Percentiles rank a stretch among this genome's conserved stretches.
Conservation (phyloP, 345 rosid genomes). For the Corchorus olitorius region DNA sequence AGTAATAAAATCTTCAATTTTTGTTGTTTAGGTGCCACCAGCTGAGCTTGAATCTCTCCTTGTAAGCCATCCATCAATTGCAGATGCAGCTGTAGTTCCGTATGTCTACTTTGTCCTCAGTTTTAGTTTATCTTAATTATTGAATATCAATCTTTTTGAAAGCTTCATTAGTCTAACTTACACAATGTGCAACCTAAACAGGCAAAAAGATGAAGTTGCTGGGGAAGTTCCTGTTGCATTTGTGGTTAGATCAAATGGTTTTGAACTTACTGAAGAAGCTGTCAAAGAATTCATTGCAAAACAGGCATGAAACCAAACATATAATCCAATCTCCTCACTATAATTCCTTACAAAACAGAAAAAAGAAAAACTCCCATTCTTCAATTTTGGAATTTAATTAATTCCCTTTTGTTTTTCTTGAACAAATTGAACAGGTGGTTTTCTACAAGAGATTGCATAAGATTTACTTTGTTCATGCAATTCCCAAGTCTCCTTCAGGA, state of each 20-base stretch:
- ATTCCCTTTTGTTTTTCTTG: not conserved
- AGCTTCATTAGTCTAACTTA: not conserved
- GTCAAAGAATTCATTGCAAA: constrained; percentile 73
- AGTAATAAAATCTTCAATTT: not conserved
- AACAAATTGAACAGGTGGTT: constrained; percentile 54
- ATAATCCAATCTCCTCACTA: not conserved
- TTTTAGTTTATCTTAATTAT: not conserved
- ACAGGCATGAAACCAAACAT: constrained; percentile 47
- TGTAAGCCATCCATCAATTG: constrained; percentile 62
- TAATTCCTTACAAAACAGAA: not conserved
- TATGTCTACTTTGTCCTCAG: constrained; percentile 32
- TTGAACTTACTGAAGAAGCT: constrained; percentile 59
- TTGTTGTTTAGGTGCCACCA: constrained; percentile 67
- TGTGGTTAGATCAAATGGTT: constrained; percentile 68
- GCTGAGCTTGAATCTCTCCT: constrained; percentile 93
- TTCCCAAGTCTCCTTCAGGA: constrained; percentile 90
- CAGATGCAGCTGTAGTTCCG: constrained; percentile 95
- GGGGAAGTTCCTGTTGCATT: constrained; percentile 96
- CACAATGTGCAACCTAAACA: constrained; percentile 12
- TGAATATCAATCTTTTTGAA: not conserved
- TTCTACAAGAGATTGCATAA: constrained; percentile 84
- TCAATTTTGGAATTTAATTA: not conserved
- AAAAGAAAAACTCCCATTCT: not conserved
- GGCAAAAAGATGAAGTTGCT: constrained; percentile 82
- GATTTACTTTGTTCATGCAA: constrained; percentile 72